Base-by-base conservation (phyloP, 352 stramenopile genomes). In the Albugo laibachii region DNA sequence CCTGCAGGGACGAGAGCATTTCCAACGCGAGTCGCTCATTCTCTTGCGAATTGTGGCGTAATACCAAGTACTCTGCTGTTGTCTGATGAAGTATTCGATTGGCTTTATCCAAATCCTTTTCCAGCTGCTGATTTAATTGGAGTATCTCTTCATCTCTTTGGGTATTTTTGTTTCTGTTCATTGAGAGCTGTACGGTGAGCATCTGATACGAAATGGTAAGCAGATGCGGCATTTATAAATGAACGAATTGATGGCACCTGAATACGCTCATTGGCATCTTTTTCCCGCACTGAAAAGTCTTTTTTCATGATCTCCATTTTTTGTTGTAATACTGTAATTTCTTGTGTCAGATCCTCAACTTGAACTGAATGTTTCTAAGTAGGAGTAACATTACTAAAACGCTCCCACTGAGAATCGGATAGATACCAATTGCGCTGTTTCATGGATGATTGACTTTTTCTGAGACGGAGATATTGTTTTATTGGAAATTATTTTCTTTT, bases 1-100 rank as follows among this genome's bases (percentile, higher is more conserved):
- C 36, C 11, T 73, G 58, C 11, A 74, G 34, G 24, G 53, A 40
- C 15, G 62, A 52, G 13, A 83, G 42, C 49, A 83, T 68, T 56
- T 88, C 75, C 24, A 77, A 61, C 8, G 69, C 63, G 0, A 68
- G 39, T 13, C 67, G 68, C 52, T 83, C 69, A 0, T 58, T 47
- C 19, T 83, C 70, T 47, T 83, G 72, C 1, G 68, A 65, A 16
- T 80, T 58, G 54, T 88, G 72, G 0, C 72, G 69, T 36, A 83
- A 47, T 16, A 85, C 69, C 41, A 88, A 49, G 44, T 83, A 88
- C 52, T 85, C 72, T 52, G 74, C 80, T 13, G 71, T 86, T 2
- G 70, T 80, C 62, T 82, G 60, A 1, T 63, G 64, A 16, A 88
- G 52, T 36, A 88, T 35, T 11, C 61, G 61, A 48, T 84, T 63